phyloP scores from a whole-genome alignment of 768 basidiomycete genomes.

The Rhodosporidiobolus odoratus region DNA sequence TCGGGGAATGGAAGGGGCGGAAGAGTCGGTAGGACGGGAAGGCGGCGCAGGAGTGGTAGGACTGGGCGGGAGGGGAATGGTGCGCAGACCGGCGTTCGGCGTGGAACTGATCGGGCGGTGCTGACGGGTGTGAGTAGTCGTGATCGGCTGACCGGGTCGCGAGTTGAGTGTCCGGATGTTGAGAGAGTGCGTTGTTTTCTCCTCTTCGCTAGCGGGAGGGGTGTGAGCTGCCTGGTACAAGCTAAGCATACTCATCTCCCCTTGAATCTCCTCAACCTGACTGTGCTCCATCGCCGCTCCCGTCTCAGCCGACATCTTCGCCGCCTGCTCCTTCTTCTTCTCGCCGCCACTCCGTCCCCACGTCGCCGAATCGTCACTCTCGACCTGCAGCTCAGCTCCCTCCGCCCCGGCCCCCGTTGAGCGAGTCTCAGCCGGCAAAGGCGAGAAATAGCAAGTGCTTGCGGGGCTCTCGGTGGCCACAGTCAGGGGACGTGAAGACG shows the following conservation, averaged over 20 bases:
- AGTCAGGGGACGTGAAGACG: background rate
- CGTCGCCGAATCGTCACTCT: conserved; percentile 43
- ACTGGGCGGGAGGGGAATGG: background rate
- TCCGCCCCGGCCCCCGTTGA: conserved; percentile 32
- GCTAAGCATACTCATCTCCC: conserved; percentile 8
- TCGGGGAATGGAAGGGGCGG: background rate
- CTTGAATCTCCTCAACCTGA: background rate
- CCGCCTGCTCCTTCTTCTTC: conserved; percentile 51
- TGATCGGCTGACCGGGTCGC: too few species aligned
- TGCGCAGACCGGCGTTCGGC: conserved; percentile 7
- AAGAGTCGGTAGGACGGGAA: background rate
- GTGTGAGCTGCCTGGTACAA: too few species aligned
- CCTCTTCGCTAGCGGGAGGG: too few species aligned
- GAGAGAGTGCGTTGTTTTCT: background rate
- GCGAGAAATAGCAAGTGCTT: conserved; percentile 13
- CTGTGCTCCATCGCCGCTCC: background rate
- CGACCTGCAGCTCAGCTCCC: conserved; percentile 28
- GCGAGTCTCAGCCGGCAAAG: conserved; percentile 44
- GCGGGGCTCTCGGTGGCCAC: background rate
- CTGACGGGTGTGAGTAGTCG: background rate
- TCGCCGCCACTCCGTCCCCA: conserved; percentile 49
- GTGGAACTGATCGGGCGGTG: conserved; percentile 10
- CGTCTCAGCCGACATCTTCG: background rate
- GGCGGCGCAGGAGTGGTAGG: background rate
- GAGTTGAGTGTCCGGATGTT: background rate